Evolutionary conservation across 2,329 filamentous ascomycete species (phyloP).

Genomic region (Trichoderma brevicompactum): DNA sequence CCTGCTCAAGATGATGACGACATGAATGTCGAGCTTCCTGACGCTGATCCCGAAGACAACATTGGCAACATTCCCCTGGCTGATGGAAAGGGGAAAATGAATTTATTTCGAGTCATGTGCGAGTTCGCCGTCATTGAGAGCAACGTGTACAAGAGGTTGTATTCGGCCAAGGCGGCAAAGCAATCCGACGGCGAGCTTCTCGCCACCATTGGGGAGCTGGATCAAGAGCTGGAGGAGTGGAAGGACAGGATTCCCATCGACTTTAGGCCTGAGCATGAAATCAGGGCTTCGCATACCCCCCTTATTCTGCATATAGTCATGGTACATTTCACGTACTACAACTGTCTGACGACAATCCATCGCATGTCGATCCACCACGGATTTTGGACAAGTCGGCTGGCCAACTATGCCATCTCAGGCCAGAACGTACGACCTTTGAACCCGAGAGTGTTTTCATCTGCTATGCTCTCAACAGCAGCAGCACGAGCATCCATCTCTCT

Average conservation of each 20-base stretch:
- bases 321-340: constrained; percentile 96
- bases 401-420: constrained; percentile 93
- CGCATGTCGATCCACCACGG: constrained; percentile 98
- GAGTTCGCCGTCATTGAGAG: constrained; percentile 91
- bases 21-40: constrained; percentile 96
- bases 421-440: constrained; percentile 90
- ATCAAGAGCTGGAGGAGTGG: constrained; percentile 89
- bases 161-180: constrained; percentile 89
- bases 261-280: constrained; percentile 96
- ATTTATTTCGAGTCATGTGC: constrained; percentile 91
- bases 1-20: constrained; percentile 68
- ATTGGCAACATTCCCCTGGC: constrained; percentile 92
- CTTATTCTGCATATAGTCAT: constrained; percentile 94
- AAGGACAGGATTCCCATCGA: constrained; percentile 94
- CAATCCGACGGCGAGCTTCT: constrained; percentile 91
- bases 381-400: constrained; percentile 94
- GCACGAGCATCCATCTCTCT: constrained; percentile 91
- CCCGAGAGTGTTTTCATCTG: constrained; percentile 91
- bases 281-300: constrained; percentile 88
- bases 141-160: constrained; percentile 89
- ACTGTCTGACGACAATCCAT: constrained; percentile 95
- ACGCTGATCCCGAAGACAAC: constrained; percentile 86
- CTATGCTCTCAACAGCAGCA: constrained; percentile 88
- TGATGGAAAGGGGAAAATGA: constrained; percentile 90
- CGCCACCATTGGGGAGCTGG: constrained; percentile 93